Evolutionary conservation across 306 rosid genomes (phyloP).

Genomic region (Sechiopsis laciniata): DNA sequence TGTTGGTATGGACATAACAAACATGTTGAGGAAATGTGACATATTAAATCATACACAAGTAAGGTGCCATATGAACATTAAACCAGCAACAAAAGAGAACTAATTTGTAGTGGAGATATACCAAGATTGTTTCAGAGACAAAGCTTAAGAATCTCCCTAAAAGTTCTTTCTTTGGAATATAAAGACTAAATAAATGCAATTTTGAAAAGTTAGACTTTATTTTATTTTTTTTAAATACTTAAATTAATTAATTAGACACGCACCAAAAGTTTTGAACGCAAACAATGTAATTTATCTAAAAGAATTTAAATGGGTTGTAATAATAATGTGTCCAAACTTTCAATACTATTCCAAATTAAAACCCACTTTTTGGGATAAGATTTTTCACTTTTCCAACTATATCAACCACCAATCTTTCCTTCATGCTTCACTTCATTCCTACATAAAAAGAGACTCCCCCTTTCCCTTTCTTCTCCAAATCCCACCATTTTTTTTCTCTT

Average conservation of each 20-base stretch:
- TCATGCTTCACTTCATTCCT: constrained; percentile 24
- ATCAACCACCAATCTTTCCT: constrained; percentile 17
- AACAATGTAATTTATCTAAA: neutral
- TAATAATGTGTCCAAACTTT: neutral
- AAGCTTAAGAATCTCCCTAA: no score
- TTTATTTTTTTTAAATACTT: neutral
- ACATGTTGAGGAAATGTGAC: no score
- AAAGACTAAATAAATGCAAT: no score
- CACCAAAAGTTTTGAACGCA: neutral
- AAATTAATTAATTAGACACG: neutral
- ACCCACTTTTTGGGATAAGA: constrained; percentile 23
- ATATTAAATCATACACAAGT: no score
- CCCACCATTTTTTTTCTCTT: neutral
- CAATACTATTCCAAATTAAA: neutral
- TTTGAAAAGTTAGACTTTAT: neutral
- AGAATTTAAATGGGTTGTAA: neutral
- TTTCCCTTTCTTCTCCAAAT: neutral
- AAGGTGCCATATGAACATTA: neutral
- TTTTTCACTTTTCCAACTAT: constrained; percentile 17
- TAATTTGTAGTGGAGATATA: no score
- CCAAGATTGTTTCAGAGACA: no score
- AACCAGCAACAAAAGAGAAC: no score
- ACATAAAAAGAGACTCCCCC: neutral
- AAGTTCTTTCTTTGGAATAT: no score
- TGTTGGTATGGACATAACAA: no score